phyloP scores from a whole-genome alignment of 2,329 filamentous ascomycete species.

The Laburnicola sp. region DNA sequence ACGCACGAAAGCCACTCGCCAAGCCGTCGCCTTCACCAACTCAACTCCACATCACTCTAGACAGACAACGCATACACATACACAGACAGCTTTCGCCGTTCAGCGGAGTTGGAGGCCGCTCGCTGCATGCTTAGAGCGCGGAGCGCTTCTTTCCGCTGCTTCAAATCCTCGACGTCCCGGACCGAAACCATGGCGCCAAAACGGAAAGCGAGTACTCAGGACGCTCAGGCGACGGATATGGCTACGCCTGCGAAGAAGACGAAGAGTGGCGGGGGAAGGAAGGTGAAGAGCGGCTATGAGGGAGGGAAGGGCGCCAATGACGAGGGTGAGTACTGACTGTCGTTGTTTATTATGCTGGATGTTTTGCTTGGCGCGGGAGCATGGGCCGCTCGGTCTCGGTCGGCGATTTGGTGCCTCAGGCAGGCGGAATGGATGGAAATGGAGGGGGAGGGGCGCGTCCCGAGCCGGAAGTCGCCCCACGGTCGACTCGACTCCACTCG shows the following conservation, averaged over 20 bases:
- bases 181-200: neutral
- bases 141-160: neutral
- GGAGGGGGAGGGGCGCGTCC: slow-evolving; percentile 1
- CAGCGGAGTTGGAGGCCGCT: neutral
- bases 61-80: neutral
- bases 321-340: slow-evolving; percentile 2
- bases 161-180: neutral
- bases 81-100: neutral
- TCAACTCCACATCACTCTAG: neutral
- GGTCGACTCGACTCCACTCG: no score
- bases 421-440: neutral
- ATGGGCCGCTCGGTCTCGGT: neutral
- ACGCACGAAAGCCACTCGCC: no score
- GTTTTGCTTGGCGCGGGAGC: neutral
- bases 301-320: neutral
- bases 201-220: neutral
- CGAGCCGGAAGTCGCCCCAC: neutral
- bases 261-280: neutral
- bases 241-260: slow-evolving; percentile 5
- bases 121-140: slow-evolving; percentile 1
- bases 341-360: neutral
- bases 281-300: neutral
- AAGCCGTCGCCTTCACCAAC: neutral
- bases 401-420: neutral
- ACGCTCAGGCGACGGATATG: neutral